phyloP scores from a whole-genome alignment of 2,329 filamentous ascomycete species.

The Claviceps quebecensis region DNA sequence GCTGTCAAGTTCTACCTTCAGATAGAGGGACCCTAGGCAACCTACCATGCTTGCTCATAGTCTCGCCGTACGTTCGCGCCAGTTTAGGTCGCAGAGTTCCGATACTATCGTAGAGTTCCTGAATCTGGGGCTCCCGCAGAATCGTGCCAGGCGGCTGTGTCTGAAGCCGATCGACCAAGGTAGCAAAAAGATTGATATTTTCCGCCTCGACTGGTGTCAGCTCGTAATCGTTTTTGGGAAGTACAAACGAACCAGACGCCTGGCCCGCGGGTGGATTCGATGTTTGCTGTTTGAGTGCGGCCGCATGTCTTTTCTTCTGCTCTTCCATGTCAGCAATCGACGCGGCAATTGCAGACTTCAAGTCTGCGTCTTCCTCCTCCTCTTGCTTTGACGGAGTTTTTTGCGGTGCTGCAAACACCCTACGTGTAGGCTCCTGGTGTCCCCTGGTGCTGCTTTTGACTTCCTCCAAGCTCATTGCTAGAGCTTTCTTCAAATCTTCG shows the following conservation, averaged over 20 bases:
- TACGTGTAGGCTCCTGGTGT: slow-evolving; percentile 48
- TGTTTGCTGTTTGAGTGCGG: slow-evolving; percentile 67
- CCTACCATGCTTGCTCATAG: slow-evolving; percentile 97
- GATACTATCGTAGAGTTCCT: slow-evolving; percentile 95
- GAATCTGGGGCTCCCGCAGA: slow-evolving; percentile 90
- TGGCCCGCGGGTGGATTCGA: slow-evolving; percentile 24
- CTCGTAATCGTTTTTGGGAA: slow-evolving; percentile 88
- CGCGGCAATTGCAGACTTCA: slow-evolving; percentile 89
- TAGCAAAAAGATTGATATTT: slow-evolving; percentile 93
- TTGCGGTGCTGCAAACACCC: slow-evolving; percentile 19
- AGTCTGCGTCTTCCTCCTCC: slow-evolving; percentile 82
- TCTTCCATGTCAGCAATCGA: slow-evolving; percentile 96
- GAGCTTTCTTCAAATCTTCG: slow-evolving; percentile 80
- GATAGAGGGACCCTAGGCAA: slow-evolving; percentile 5
- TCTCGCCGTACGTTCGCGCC: slow-evolving; percentile 90
- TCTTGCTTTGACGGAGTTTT: slow-evolving; percentile 27
- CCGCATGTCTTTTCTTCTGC: slow-evolving; percentile 83
- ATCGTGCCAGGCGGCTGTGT: slow-evolving; percentile 94
- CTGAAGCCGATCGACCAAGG: slow-evolving; percentile 83
- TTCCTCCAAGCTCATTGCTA: slow-evolving; percentile 96
- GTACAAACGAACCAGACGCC: slow-evolving; percentile 34
- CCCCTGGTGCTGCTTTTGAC: slow-evolving; percentile 61
- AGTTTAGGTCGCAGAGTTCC: slow-evolving; percentile 86
- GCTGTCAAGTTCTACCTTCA: not conserved
- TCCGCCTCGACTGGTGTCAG: slow-evolving; percentile 86